Evolutionary conservation across 2,329 filamentous ascomycete genomes (phyloP).

Genomic region (Xylaria sp.): DNA sequence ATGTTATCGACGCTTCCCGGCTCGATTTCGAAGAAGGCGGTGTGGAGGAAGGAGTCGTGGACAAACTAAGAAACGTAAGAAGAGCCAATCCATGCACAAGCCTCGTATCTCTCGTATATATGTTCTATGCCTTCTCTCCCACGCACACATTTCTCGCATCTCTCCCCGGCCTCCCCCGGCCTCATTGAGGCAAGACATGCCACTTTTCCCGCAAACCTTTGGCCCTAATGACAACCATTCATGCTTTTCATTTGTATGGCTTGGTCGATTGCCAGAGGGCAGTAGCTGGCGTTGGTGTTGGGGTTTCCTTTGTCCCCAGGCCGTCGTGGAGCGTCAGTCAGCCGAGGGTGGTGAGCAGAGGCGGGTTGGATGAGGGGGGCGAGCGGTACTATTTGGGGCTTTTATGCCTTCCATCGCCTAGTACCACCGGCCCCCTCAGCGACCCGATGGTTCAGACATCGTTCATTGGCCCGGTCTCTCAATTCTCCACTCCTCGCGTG

Average conservation of each 20-base stretch:
- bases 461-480: conserved; percentile 19
- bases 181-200: conserved; percentile 1
- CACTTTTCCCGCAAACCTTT: background rate
- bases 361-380: conserved; percentile 40
- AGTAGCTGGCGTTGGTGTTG: conserved; percentile 10
- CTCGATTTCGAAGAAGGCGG: conserved; percentile 97
- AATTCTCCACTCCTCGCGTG: conserved; percentile 22
- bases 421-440: conserved; percentile 17
- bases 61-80: conserved; percentile 82
- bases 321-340: conserved; percentile 22
- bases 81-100: background rate
- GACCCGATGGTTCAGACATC: conserved; percentile 22
- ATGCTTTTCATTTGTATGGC: background rate
- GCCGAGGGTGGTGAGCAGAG: conserved; percentile 37
- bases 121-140: background rate
- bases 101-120: background rate
- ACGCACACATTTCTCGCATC: background rate
- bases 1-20: conserved; percentile 86
- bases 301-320: conserved; percentile 15
- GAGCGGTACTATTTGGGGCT: conserved; percentile 51
- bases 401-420: conserved; percentile 39
- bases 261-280: background rate
- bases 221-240: too few species aligned
- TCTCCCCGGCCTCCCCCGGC: background rate
- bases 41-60: conserved; percentile 78